Evolutionary conservation across 2,329 filamentous ascomycete genomes (phyloP), one percentile per base, ranked within the genome.

Genomic region (Incumbomyces delicatus): DNA sequence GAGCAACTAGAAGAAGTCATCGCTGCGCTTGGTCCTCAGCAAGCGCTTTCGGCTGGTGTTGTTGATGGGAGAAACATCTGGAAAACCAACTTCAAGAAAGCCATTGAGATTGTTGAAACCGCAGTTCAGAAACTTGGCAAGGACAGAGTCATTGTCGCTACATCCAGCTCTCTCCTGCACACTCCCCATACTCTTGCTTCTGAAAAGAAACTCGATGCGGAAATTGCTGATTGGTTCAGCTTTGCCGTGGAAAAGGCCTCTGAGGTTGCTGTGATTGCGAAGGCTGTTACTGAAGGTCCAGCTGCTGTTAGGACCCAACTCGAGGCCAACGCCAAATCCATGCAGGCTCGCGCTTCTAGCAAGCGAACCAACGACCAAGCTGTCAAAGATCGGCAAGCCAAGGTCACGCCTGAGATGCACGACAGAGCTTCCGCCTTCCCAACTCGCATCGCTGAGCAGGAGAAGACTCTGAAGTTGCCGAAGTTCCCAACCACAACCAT

Each of bases 31-130:
- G 88, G 87, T 67, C 72, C 87, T 66, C 87, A 88, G 68, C 94
- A 95, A 66, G 71, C 88, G 59, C 83, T 98, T 57, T 98, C 92
- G 57, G 85, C 82, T 56, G 92, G 92, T 87, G 85, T 98, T 60
- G 92, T 98, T 58, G 89, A 98, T 62, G 92, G 92, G 63, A 88
- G 92, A 64, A 98, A 98, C 80, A 96, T 98, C 78, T 98, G 92
- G 92, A 98, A 98, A 86, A 95, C 88, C 73, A 94, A 96, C 83
- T 85, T 95, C 75, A 85, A 94, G 80, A 81, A 80, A 62, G 88
- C 92, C 63, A 94, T 98, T 57, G 89, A 92, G 76, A 80, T 75
- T 55, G 84, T 92, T 52, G 87, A 96, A 80, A 75, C 80, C 50
- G 92, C 90, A 56, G 75, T 96, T 62, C 87, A 95, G 76, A 87